phyloP scores from a whole-genome alignment of 2,329 filamentous ascomycete species.

The Aspergillus sp. region DNA sequence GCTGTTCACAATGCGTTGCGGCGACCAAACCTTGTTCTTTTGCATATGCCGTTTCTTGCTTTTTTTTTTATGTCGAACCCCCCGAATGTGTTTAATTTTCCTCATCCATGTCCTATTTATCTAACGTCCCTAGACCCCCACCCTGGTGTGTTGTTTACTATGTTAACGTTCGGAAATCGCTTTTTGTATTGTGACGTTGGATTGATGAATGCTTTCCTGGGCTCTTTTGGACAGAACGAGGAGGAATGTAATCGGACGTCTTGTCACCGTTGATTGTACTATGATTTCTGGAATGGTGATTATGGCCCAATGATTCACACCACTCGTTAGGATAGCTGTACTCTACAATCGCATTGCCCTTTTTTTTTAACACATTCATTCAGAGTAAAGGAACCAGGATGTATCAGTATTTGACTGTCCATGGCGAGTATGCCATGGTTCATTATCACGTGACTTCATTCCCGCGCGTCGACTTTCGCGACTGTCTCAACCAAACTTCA shows the following conservation, averaged over 20 bases:
- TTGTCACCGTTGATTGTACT: neutral
- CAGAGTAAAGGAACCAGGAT: too few species aligned
- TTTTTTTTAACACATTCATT: neutral
- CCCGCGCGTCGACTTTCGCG: neutral
- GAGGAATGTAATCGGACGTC: neutral
- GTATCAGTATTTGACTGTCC: neutral
- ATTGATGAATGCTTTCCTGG: slow-evolving; percentile 1
- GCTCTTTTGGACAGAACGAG: slow-evolving; percentile 2
- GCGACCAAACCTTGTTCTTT: slow-evolving; percentile 1
- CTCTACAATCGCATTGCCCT: neutral
- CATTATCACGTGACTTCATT: neutral
- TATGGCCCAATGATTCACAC: neutral
- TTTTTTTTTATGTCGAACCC: slow-evolving; percentile 1
- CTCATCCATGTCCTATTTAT: slow-evolving; percentile 1
- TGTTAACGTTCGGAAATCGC: neutral
- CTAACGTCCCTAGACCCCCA: slow-evolving; percentile 2
- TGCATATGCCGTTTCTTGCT: neutral
- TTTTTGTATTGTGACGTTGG: slow-evolving; percentile 3
- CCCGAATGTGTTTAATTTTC: slow-evolving; percentile 5
- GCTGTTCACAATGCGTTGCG: neutral
- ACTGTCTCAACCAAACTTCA: neutral
- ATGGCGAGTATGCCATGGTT: neutral
- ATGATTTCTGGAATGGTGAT: neutral
- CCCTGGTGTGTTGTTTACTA: slow-evolving; percentile 4
- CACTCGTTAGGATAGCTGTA: neutral